Conservation (phyloP, 495 filamentous ascomycete genomes). For the Penicillium psychrofluorescens region DNA sequence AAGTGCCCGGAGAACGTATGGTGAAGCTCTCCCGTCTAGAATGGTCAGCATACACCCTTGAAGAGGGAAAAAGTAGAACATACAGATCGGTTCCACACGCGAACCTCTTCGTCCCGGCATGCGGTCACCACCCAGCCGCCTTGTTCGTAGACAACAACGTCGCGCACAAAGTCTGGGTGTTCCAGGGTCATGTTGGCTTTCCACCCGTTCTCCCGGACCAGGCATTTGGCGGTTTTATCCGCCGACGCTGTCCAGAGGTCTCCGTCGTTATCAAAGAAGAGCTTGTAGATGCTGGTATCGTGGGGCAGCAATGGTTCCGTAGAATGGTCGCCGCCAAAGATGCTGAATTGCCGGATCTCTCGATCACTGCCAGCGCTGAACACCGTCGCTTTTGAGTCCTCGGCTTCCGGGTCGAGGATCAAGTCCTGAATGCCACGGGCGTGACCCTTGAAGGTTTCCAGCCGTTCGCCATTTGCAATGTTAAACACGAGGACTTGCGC, state of each 20-base stretch:
- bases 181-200: constrained; percentile 60
- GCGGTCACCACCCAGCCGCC: constrained; percentile 83
- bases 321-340: constrained; percentile 37
- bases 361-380: constrained; percentile 79
- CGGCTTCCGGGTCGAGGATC: constrained; percentile 54
- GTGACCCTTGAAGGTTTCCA: constrained; percentile 73
- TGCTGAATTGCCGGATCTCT: constrained; percentile 61
- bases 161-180: constrained; percentile 86
- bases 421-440: constrained; percentile 71
- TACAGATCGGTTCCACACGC: constrained; percentile 73
- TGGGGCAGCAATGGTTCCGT: constrained; percentile 65
- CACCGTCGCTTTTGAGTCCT: constrained; percentile 42
- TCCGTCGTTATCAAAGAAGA: constrained; percentile 64
- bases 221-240: constrained; percentile 73
- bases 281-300: constrained; percentile 80
- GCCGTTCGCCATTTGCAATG: constrained; percentile 51
- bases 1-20: constrained; percentile 79
- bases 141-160: constrained; percentile 62
- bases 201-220: constrained; percentile 58
- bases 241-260: constrained; percentile 90
- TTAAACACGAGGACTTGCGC: constrained; percentile 82
- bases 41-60: constrained; percentile 12
- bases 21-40: constrained; percentile 60
- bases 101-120: constrained; percentile 84
- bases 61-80: not conserved